Conservation (phyloP, 1,284 basidiomycete genomes). For the Porodaedalea pini region DNA sequence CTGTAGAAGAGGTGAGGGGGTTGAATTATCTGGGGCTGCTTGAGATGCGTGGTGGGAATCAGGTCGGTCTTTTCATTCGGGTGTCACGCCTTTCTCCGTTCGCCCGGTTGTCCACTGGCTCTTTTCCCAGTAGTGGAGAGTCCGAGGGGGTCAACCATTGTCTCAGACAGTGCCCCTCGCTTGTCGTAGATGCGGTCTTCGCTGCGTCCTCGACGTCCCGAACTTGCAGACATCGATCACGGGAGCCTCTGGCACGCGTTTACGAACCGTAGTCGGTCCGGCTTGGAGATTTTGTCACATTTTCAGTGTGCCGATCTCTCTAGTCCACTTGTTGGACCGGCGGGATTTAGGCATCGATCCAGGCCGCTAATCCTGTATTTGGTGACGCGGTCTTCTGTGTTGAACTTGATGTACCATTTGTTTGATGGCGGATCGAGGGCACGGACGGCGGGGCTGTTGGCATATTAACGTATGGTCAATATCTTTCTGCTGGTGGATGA, state of each 20-base stretch:
- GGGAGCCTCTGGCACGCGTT: background rate
- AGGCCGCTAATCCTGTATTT: too few relatives aligned
- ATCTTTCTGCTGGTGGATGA: too few relatives aligned
- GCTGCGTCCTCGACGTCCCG: background rate
- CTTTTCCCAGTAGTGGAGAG: background rate
- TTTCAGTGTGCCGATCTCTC: too few relatives aligned
- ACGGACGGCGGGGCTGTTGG: background rate
- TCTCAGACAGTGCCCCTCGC: background rate
- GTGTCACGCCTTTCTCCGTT: background rate
- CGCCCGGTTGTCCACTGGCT: background rate
- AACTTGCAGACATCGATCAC: background rate
- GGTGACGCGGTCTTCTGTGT: background rate
- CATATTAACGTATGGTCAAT: background rate
- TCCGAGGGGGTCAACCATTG: too few relatives aligned
- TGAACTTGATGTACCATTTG: background rate
- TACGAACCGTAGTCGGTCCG: background rate
- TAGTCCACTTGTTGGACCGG: too few relatives aligned
- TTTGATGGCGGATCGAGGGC: background rate
- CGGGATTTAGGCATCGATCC: too few relatives aligned
- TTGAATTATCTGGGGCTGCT: background rate
- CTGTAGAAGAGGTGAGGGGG: background rate
- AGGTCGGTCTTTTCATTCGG: background rate
- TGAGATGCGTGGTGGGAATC: constrained; percentile 4
- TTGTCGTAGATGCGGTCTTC: background rate
- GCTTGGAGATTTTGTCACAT: background rate